Conservation (phyloP, 768 basidiomycete species). For the Gymnopilus junonius region DNA sequence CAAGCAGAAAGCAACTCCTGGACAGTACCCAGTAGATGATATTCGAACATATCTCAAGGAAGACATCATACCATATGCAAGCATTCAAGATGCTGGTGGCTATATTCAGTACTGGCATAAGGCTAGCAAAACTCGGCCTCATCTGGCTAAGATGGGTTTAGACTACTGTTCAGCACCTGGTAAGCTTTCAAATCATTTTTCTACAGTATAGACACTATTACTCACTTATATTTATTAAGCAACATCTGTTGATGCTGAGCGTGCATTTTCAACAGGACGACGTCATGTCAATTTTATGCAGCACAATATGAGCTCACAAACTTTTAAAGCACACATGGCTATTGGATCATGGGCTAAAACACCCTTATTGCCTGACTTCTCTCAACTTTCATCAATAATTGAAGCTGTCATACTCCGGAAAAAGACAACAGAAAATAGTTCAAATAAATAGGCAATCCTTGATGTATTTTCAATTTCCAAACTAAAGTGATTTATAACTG, state of each 20-base stretch:
- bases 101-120: slow-evolving; percentile 25
- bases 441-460: not conserved
- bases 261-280: slow-evolving; percentile 36
- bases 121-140: slow-evolving; percentile 1
- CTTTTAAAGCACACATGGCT: slow-evolving; percentile 36
- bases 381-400: too few relatives aligned
- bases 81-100: slow-evolving; percentile 17
- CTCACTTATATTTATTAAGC: slow-evolving; percentile 12
- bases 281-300: slow-evolving; percentile 38
- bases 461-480: not conserved
- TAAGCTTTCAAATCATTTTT: slow-evolving; percentile 12
- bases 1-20: too few relatives aligned
- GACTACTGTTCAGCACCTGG: slow-evolving; percentile 32
- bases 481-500: too few relatives aligned
- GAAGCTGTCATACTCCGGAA: not conserved
- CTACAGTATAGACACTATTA: not conserved
- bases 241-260: slow-evolving; percentile 39
- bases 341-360: slow-evolving; percentile 34
- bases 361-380: slow-evolving; percentile 23
- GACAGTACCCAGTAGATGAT: slow-evolving; percentile 13
- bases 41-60: slow-evolving; percentile 26
- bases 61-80: slow-evolving; percentile 3
- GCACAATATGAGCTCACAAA: slow-evolving; percentile 34
- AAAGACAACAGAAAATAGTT: not conserved
- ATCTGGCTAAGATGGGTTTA: slow-evolving; percentile 26